Evolutionary conservation across 371 early-diverging fungal genomes (phyloP), one percentile per base, ranked within the genome.

Genomic region (Mucor lusitanicus): DNA sequence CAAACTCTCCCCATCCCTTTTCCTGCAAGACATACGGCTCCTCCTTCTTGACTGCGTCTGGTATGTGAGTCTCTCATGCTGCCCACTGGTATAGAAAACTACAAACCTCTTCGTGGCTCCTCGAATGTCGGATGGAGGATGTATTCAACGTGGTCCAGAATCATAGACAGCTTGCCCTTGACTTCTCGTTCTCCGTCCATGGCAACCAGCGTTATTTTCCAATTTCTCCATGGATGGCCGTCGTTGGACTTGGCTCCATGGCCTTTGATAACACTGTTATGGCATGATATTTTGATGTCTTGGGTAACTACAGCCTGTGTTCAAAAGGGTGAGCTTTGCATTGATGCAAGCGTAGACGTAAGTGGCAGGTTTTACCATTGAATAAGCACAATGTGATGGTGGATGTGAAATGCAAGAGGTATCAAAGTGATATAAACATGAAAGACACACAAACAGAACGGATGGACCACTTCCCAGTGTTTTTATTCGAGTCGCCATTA

Each of bases 1-100:
- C 91, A 63, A 91, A 91, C 70, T 89, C 89, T 55, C 91, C 91
- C 91, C 91, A 91, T 44, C 91, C 91, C 68, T 87, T 81, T 69
- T 91, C 88, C 67, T 81, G 78, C 19, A 90, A 71, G 32, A 71
- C 48, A 55, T 84, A 92, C 15, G 92, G 92, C 68, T 87, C 84
- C 17, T 83, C 87, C 21, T 69, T 75, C 30, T 85, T 79, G 59
- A 87, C 92, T 91, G 35, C 30, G 30, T 30, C 30, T 30, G 30
- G 17, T 5, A 57, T 13, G 3, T 32, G 1, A 46, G 23, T 56
- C 17, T 57, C 13, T 55, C 23, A 5, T 7, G 15, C 15, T 44
- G 9, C 6, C n/a, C 19, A 44, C n/a, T 7, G 44, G n/a, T 44
- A 15, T 6, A 46, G 6, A 46, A 46, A 17, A 13, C 11, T n/a